These are phyloP conservation scores for Pseudopithomyces chartarum DNA, from an alignment of 2,329 filamentous ascomycete species.

Conservation along the genomic window DNA sequence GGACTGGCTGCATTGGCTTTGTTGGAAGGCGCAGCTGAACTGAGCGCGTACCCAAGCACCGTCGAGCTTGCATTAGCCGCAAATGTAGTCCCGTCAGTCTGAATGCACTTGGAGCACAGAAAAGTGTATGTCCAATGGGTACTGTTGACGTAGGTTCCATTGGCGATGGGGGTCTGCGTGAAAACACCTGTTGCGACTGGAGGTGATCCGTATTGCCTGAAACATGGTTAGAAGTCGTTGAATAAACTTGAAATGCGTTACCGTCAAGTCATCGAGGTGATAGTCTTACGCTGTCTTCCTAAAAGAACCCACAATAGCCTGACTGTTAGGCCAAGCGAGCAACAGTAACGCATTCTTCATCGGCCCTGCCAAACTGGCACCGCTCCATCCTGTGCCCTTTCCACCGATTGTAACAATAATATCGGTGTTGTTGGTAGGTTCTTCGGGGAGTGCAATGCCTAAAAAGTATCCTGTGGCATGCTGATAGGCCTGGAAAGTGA, in stretches of 20 bases:
- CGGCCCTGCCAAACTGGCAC: constrained; percentile 52
- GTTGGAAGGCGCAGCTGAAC: constrained; percentile 24
- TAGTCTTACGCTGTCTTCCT: constrained; percentile 44
- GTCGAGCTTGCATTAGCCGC: constrained; percentile 20
- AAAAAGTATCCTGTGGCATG: constrained; percentile 50
- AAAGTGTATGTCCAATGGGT: constrained; percentile 62
- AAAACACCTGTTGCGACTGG: constrained; percentile 52
- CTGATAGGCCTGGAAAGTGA: constrained; percentile 31
- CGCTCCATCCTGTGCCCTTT: constrained; percentile 55
- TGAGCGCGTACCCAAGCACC: constrained; percentile 31
- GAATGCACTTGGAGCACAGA: constrained; percentile 51
- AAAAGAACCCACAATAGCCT: constrained; percentile 52
- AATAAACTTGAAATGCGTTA: background rate
- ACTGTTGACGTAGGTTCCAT: constrained; percentile 58
- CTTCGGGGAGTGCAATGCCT: constrained; percentile 54
- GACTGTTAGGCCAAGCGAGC: constrained; percentile 56
- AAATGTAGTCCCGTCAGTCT: constrained; percentile 35
- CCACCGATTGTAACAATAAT: constrained; percentile 60
- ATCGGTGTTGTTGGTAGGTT: constrained; percentile 50
- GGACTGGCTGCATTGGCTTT: constrained; percentile 18
- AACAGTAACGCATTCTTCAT: constrained; percentile 58
- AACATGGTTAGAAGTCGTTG: background rate
- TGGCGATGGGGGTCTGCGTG: constrained; percentile 52
- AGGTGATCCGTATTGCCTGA: constrained; percentile 53
- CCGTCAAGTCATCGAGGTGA: background rate